Percentiles rank a stretch among this genome's conserved stretches.
Evolutionary conservation across 805 yeast genomes (phyloP).

Genomic region (Candida michaelii): DNA sequence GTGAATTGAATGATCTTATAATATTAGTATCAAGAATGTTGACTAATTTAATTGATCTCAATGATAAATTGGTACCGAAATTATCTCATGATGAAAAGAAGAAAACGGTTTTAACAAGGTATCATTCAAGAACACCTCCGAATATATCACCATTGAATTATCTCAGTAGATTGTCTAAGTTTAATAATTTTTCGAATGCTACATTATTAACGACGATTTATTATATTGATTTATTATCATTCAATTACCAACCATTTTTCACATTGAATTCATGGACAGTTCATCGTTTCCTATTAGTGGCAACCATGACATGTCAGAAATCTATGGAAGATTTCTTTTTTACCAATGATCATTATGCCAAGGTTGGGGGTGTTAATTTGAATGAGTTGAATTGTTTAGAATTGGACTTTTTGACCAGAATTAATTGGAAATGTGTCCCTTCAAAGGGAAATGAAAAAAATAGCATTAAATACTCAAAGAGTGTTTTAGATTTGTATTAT

Average conservation of each 20-base stretch:
- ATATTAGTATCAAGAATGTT: constrained; percentile 77
- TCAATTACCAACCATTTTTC: constrained; percentile 71
- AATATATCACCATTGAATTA: constrained; percentile 78
- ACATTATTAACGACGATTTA: constrained; percentile 81
- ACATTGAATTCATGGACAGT: constrained; percentile 89
- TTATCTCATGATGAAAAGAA: constrained; percentile 12
- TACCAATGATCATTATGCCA: constrained; percentile 90
- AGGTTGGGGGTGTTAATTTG: constrained; percentile 89
- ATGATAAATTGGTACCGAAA: constrained; percentile 56
- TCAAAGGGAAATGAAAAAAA: constrained; percentile 25
- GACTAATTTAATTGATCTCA: constrained; percentile 66
- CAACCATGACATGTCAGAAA: constrained; percentile 87
- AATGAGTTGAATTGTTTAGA: constrained; percentile 84
- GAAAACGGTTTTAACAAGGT: constrained; percentile 62
- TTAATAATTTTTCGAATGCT: constrained; percentile 82
- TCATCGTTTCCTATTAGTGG: constrained; percentile 85
- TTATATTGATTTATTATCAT: constrained; percentile 81
- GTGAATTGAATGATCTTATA: constrained; percentile 58
- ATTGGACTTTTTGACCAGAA: constrained; percentile 78
- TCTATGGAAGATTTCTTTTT: constrained; percentile 92
- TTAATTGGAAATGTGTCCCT: constrained; percentile 62
- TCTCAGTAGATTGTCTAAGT: constrained; percentile 71
- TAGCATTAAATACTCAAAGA: constrained; percentile 33
- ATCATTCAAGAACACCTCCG: constrained; percentile 93
- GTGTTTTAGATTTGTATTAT: constrained; percentile 41